phyloP scores from a whole-genome alignment of 305 asterid genomes.

The Striga hermonthica region DNA sequence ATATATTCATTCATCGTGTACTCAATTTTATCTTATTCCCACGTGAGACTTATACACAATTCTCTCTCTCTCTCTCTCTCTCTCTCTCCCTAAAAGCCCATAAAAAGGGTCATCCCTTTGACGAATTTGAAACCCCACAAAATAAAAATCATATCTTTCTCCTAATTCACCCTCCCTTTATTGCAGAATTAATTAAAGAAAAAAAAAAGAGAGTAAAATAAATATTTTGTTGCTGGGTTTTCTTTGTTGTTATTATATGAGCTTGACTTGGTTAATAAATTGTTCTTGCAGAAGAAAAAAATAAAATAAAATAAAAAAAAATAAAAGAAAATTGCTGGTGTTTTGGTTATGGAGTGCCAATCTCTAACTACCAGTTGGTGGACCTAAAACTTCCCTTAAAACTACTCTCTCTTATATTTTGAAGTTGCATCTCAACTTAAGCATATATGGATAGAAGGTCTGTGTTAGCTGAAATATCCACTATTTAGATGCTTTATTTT shows the following conservation, averaged over 20 bases:
- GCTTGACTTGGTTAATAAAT: slow-evolving; percentile 52
- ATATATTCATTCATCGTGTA: slow-evolving; percentile 35
- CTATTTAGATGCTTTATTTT: slow-evolving; percentile 37
- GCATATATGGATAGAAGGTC: slow-evolving; percentile 39
- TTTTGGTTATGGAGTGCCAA: slow-evolving; percentile 85
- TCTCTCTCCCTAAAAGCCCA: slow-evolving; percentile 43
- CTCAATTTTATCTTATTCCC: slow-evolving; percentile 61
- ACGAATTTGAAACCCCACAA: slow-evolving; percentile 37
- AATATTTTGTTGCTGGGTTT: slow-evolving; percentile 19
- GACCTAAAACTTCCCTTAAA: slow-evolving; percentile 76
- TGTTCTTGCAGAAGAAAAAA: slow-evolving; percentile 9
- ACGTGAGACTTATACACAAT: slow-evolving; percentile 60
- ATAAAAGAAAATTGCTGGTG: slow-evolving; percentile 36
- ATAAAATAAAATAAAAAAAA: neutral
- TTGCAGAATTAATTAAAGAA: slow-evolving; percentile 18
- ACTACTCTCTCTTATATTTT: slow-evolving; percentile 39
- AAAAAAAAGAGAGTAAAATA: neutral
- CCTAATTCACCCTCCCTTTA: neutral
- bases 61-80: slow-evolving; percentile 32
- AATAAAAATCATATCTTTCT: slow-evolving; percentile 35
- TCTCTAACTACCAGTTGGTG: slow-evolving; percentile 98
- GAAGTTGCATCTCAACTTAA: slow-evolving; percentile 37
- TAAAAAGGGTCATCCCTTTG: slow-evolving; percentile 32
- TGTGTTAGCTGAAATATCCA: slow-evolving; percentile 40
- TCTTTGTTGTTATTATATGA: slow-evolving; percentile 43